These are phyloP conservation scores for Exserohilum rostratum DNA, from an alignment of 2,329 filamentous ascomycete species.

Conservation along the genomic window DNA sequence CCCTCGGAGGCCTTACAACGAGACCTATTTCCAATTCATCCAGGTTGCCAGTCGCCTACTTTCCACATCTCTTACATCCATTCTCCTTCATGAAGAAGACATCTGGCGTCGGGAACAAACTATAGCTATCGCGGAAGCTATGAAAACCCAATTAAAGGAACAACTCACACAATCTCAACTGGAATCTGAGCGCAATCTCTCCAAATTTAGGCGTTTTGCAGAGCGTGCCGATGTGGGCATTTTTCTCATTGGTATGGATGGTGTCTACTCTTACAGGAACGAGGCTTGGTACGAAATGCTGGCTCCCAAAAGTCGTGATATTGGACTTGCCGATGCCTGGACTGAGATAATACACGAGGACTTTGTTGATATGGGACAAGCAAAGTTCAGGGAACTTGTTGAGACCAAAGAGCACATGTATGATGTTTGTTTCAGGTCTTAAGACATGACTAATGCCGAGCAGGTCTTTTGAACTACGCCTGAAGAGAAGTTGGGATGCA, in stretches of 20 bases:
- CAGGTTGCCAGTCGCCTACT: conserved; percentile 45
- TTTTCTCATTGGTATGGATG: conserved; percentile 47
- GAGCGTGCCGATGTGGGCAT: conserved; percentile 50
- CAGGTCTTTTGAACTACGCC: conserved; percentile 45
- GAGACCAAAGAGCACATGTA: conserved; percentile 29
- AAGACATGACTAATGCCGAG: neutral
- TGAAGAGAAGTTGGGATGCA: conserved; percentile 45
- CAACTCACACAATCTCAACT: conserved; percentile 35
- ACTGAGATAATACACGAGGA: conserved; percentile 23
- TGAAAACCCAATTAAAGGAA: conserved; percentile 43
- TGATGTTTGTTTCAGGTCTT: neutral
- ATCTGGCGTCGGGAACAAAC: conserved; percentile 45
- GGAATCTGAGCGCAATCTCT: conserved; percentile 41
- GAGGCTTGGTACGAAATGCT: conserved; percentile 49
- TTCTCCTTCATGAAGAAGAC: conserved; percentile 49
- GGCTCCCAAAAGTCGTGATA: conserved; percentile 9
- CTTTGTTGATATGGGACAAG: conserved; percentile 12
- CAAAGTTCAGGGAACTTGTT: conserved; percentile 21
- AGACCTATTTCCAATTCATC: conserved; percentile 49
- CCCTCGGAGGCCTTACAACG: conserved; percentile 47
- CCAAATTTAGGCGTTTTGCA: conserved; percentile 49
- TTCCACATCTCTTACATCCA: conserved; percentile 48
- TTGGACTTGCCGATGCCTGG: conserved; percentile 31
- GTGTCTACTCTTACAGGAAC: conserved; percentile 49
- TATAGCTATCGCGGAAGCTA: conserved; percentile 41